These are phyloP conservation scores for Oryza punctata DNA, from an alignment of 176 grass and related monocot genomes.

Conservation along the genomic window DNA sequence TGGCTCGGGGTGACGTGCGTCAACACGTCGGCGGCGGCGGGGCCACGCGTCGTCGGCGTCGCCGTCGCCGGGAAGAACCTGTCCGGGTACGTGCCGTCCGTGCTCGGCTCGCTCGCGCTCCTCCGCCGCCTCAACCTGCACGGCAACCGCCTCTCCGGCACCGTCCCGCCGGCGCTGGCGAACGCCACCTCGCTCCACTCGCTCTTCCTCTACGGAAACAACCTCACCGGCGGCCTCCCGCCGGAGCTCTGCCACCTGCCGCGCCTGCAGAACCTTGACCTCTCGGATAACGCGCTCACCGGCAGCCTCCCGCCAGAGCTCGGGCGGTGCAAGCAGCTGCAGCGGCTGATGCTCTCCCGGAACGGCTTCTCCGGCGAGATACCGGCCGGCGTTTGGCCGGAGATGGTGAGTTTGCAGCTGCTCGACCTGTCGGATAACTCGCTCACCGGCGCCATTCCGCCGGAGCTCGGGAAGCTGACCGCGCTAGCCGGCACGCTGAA, in stretches of 20 bases:
- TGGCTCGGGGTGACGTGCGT: slow-evolving; percentile 67
- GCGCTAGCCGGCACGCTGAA: slow-evolving; percentile 74
- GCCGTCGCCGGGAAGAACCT: slow-evolving; percentile 77
- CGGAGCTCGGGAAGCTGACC: slow-evolving; percentile 54
- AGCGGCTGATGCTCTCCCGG: slow-evolving; percentile 48
- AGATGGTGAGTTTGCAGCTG: slow-evolving; percentile 62
- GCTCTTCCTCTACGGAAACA: slow-evolving; percentile 79
- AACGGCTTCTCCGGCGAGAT: slow-evolving; percentile 54
- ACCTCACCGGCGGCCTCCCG: slow-evolving; percentile 53
- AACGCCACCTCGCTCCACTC: slow-evolving; percentile 79
- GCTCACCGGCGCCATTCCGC: slow-evolving; percentile 55
- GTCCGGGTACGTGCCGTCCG: slow-evolving; percentile 55
- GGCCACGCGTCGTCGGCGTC: slow-evolving; percentile 59
- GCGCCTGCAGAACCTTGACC: slow-evolving; percentile 71
- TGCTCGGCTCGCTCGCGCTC: slow-evolving; percentile 56
- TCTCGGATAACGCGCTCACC: slow-evolving; percentile 61
- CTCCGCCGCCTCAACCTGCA: slow-evolving; percentile 88
- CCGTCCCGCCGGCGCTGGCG: slow-evolving; percentile 45
- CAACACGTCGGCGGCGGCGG: slow-evolving; percentile 47
- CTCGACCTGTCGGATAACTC: slow-evolving; percentile 78
- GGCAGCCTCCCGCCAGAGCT: slow-evolving; percentile 48
- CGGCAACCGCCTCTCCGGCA: slow-evolving; percentile 57
- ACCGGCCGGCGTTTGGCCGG: slow-evolving; percentile 46
- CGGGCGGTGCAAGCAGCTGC: slow-evolving; percentile 49
- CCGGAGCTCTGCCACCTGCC: slow-evolving; percentile 59